Evolutionary conservation across 176 grass and related monocot genomes (phyloP).

Genomic region (Paspalum notatum): DNA sequence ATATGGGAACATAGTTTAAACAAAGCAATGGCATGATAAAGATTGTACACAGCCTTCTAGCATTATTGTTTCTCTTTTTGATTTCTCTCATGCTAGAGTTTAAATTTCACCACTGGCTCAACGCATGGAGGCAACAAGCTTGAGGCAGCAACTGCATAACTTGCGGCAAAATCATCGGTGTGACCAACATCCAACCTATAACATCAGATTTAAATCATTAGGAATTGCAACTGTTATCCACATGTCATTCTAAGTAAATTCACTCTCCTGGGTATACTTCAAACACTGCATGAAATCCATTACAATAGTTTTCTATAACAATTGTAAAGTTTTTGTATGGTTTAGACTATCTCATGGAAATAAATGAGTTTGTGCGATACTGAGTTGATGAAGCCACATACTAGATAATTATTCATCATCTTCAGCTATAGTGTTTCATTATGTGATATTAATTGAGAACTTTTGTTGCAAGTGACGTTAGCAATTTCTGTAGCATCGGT

Average conservation of each 20-base stretch:
- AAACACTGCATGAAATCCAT: background rate
- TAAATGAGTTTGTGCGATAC: background rate
- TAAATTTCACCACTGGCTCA: background rate
- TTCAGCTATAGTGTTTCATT: background rate
- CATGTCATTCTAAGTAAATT: background rate
- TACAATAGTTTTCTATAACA: conserved; percentile 1
- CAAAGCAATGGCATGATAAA: background rate
- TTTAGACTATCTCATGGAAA: background rate
- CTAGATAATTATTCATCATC: background rate
- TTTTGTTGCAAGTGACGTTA: background rate
- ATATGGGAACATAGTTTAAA: background rate
- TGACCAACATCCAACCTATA: conserved; percentile 45
- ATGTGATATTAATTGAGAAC: background rate
- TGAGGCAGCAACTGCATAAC: conserved; percentile 65
- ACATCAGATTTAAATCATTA: background rate
- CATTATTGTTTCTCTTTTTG: background rate
- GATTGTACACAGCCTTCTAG: background rate
- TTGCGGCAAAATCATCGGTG: conserved; percentile 47
- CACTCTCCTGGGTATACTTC: background rate
- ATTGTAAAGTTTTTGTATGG: background rate
- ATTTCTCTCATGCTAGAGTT: background rate
- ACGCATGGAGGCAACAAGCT: conserved; percentile 49
- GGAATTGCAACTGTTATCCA: background rate
- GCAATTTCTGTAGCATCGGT: background rate
- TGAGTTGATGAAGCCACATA: background rate